Percentiles rank a stretch among this genome's conserved stretches.
Evolutionary conservation across 1,284 basidiomycete genomes (phyloP).

Genomic region (Polyporus tsugae): DNA sequence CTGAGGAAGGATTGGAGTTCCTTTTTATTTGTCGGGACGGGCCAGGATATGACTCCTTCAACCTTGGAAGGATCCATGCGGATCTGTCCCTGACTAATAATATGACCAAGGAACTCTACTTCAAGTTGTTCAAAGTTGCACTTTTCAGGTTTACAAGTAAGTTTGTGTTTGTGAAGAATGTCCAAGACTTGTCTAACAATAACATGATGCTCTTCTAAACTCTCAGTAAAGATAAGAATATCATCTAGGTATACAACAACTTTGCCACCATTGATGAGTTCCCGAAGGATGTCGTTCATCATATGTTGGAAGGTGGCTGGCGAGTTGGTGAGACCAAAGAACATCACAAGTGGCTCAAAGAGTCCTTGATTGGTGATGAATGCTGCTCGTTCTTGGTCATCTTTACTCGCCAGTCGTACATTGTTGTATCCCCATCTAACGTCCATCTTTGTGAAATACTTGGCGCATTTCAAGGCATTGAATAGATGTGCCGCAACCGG

Average conservation of each 20-base stretch:
- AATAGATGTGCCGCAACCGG: slow-evolving; percentile 12
- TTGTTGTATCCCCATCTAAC: slow-evolving; percentile 18
- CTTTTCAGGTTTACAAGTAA: not conserved
- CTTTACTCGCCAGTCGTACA: slow-evolving; percentile 11
- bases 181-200: not conserved
- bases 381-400: slow-evolving; percentile 15
- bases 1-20: no score
- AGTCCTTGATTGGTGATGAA: slow-evolving; percentile 15
- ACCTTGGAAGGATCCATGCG: not conserved
- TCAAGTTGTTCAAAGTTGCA: no score
- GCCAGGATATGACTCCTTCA: no score
- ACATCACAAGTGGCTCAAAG: slow-evolving; percentile 18
- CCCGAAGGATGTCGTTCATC: slow-evolving; percentile 19
- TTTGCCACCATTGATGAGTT: not conserved
- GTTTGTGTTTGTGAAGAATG: not conserved
- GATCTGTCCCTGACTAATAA: slow-evolving; percentile 1
- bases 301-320: slow-evolving; percentile 16
- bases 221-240: not conserved
- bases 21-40: no score
- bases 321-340: slow-evolving; percentile 15
- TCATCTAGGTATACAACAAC: slow-evolving; percentile 11
- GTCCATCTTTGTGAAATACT: slow-evolving; percentile 19
- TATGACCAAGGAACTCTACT: slow-evolving; percentile 21
- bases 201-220: not conserved
- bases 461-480: slow-evolving; percentile 10